Conservation (phyloP, 108 stramenopile species). For the Conticribra guillardii region DNA sequence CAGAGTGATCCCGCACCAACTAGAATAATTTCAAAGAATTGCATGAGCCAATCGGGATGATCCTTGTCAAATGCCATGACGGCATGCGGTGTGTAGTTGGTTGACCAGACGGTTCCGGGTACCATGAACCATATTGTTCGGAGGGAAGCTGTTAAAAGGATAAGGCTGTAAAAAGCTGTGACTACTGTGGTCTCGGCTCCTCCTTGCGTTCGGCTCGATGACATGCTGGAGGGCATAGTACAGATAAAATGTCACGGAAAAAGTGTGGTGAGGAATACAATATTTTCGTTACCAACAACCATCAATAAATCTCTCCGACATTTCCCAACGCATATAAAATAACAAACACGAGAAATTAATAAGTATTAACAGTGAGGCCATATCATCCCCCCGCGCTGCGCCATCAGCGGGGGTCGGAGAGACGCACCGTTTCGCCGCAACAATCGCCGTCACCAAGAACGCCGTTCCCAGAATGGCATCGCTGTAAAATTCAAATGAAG, state of each 20-base stretch:
- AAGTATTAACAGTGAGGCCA: too few relatives aligned
- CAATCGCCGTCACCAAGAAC: constrained; percentile 77
- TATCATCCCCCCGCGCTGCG: too few relatives aligned
- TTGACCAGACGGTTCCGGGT: constrained; percentile 81
- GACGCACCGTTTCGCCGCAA: constrained; percentile 70
- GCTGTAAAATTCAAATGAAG: constrained; percentile 60
- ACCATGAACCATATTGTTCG: constrained; percentile 92
- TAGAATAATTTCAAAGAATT: constrained; percentile 79
- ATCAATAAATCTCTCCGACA: too few relatives aligned
- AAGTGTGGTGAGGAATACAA: too few relatives aligned
- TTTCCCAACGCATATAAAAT: too few relatives aligned
- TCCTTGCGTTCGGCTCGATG: constrained; percentile 70
- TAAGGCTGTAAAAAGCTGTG: constrained; percentile 95
- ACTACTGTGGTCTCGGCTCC: constrained; percentile 93
- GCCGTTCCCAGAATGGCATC: constrained; percentile 71
- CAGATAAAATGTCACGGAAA: too few relatives aligned
- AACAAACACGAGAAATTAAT: constrained; percentile 3
- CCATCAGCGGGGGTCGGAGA: not conserved
- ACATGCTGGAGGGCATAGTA: constrained; percentile 54
- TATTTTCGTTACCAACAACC: too few relatives aligned
- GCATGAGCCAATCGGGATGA: constrained; percentile 83
- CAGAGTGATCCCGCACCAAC: constrained; percentile 85
- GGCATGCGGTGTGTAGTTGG: constrained; percentile 86
- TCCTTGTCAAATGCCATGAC: constrained; percentile 84
- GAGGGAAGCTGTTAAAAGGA: constrained; percentile 77